A percentile compares a stretch with the other conserved stretches of the same genome.
phyloP scores from a whole-genome alignment of 768 basidiomycete species.

The Lactarius indigo region DNA sequence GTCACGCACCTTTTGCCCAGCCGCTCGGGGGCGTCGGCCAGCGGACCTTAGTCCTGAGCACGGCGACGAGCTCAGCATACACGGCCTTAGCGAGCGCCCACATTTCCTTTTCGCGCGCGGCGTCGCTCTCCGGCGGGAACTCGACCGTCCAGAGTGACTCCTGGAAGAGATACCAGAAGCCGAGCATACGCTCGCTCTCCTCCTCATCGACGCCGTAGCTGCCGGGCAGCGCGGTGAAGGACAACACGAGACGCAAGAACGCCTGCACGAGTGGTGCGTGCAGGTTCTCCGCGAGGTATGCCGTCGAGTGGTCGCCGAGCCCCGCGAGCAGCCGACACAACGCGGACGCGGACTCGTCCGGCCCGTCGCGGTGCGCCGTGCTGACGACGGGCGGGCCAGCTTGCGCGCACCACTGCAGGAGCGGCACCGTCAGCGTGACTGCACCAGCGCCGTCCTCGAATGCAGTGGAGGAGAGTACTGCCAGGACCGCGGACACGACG shows the following conservation, averaged over 20 bases:
- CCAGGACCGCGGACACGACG: slow-evolving; percentile 53
- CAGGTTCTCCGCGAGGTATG: slow-evolving; percentile 70
- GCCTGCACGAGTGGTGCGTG: slow-evolving; percentile 54
- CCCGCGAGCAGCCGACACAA: slow-evolving; percentile 79
- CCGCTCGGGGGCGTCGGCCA: slow-evolving; percentile 54
- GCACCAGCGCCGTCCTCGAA: slow-evolving; percentile 67
- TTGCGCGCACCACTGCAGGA: slow-evolving; percentile 72
- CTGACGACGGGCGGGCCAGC: slow-evolving; percentile 49
- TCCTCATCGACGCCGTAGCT: slow-evolving; percentile 82
- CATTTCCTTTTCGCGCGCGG: slow-evolving; percentile 38
- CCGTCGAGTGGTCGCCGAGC: slow-evolving; percentile 81
- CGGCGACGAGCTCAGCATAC: slow-evolving; percentile 72
- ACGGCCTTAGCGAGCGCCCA: slow-evolving; percentile 64
- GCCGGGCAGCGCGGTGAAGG: slow-evolving; percentile 70
- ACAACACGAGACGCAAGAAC: slow-evolving; percentile 66
- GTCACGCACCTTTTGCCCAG: slow-evolving; percentile 66
- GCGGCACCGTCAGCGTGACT: slow-evolving; percentile 75
- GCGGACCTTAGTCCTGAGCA: slow-evolving; percentile 67
- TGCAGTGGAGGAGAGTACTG: slow-evolving; percentile 68
- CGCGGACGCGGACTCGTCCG: slow-evolving; percentile 60
- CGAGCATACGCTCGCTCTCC: slow-evolving; percentile 81
- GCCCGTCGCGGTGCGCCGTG: slow-evolving; percentile 30
- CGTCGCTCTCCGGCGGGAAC: slow-evolving; percentile 40
- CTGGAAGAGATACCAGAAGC: slow-evolving; percentile 89
- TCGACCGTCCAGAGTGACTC: slow-evolving; percentile 78